Evolutionary conservation across 768 basidiomycete genomes (phyloP).

Genomic region (Crassisporium funariophilum): DNA sequence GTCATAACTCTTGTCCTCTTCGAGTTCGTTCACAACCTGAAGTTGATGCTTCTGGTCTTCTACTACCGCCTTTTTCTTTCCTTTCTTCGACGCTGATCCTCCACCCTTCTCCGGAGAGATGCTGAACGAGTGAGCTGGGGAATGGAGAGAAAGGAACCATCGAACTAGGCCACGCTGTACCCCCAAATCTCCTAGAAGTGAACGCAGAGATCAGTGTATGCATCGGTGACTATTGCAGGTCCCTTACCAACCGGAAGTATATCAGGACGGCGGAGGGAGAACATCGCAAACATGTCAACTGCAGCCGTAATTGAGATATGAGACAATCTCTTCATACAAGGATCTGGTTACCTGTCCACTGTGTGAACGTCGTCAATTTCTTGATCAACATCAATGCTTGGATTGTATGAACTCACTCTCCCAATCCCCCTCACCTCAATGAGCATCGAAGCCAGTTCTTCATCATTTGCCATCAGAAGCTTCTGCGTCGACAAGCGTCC

Average conservation of each 20-base stretch:
- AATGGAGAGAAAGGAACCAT: constrained; percentile 69
- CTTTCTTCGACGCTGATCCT: constrained; percentile 18
- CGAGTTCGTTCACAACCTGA: constrained; percentile 24
- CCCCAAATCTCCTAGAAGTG: constrained; percentile 70
- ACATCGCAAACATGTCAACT: constrained; percentile 95
- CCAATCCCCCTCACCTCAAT: constrained; percentile 83
- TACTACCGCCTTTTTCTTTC: constrained; percentile 19
- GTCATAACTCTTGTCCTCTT: constrained; percentile 7
- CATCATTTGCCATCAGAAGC: constrained; percentile 70
- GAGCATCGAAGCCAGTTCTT: constrained; percentile 77
- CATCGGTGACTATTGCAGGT: neutral
- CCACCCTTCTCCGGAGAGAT: constrained; percentile 54
- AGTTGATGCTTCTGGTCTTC: constrained; percentile 36
- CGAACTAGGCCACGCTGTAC: constrained; percentile 74
- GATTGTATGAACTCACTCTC: constrained; percentile 44
- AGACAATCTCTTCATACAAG: constrained; percentile 6
- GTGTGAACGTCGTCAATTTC: too few species aligned
- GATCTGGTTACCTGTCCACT: constrained; percentile 76
- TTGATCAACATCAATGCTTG: too few species aligned
- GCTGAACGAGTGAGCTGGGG: constrained; percentile 46
- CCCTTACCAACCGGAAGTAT: constrained; percentile 57
- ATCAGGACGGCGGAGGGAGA: constrained; percentile 79
- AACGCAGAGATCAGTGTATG: constrained; percentile 1
- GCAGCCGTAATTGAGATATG: constrained; percentile 8
- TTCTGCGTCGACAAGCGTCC: constrained; percentile 77